phyloP scores from a whole-genome alignment of 1,284 basidiomycete species.

The Jaminaea rosea region DNA sequence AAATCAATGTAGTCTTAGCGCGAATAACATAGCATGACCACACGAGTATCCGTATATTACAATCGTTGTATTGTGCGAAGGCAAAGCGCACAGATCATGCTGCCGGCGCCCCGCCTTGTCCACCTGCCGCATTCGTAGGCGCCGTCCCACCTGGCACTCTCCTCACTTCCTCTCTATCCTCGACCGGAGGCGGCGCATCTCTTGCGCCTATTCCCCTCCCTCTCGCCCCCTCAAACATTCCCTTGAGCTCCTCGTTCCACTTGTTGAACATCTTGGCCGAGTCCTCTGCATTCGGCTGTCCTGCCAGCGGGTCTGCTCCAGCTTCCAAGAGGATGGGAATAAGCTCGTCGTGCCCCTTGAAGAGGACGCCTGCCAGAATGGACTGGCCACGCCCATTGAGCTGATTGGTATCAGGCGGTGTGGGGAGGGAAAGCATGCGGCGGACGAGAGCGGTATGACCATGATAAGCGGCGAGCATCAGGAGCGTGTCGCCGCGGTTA shows the following conservation, averaged over 20 bases:
- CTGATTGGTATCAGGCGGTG: constrained; percentile 42
- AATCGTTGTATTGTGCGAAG: no score
- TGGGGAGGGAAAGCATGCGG: constrained; percentile 50
- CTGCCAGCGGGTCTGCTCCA: constrained; percentile 62
- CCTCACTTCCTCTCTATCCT: constrained; percentile 24
- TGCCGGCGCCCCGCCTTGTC: no score
- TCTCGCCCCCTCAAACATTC: constrained; percentile 19
- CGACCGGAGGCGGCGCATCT: constrained; percentile 17
- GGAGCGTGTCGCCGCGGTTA: constrained; percentile 49
- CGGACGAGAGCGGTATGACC: constrained; percentile 59
- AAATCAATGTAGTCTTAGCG: not conserved
- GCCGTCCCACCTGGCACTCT: constrained; percentile 25
- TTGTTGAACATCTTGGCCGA: constrained; percentile 50
- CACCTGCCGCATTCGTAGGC: no score
- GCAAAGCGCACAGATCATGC: no score
- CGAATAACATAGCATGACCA: no score
- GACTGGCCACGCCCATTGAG: constrained; percentile 68
- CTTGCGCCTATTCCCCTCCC: constrained; percentile 21
- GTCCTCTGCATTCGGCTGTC: constrained; percentile 65
- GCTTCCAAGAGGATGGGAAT: constrained; percentile 57
- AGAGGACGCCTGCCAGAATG: constrained; percentile 72
- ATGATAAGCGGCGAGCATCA: constrained; percentile 75
- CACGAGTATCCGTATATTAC: no score
- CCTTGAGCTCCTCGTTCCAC: constrained; percentile 22
- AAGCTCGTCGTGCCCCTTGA: constrained; percentile 62